These are phyloP conservation scores for Tolypocladium nubicola DNA, from an alignment of 2,329 filamentous ascomycete species.

Conservation along the genomic window DNA sequence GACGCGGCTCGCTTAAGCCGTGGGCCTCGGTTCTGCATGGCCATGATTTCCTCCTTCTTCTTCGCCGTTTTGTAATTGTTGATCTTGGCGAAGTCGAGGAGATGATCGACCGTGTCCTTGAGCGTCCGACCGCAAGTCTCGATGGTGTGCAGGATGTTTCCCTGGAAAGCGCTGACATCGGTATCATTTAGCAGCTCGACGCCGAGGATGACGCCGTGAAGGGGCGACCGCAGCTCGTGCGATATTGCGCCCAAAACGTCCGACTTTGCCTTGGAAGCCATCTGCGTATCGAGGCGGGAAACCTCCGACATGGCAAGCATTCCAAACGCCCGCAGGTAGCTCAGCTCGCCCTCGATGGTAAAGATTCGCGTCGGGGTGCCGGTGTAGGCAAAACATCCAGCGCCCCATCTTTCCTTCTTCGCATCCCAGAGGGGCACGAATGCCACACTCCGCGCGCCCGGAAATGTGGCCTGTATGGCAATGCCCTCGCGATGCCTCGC, in stretches of 20 bases:
- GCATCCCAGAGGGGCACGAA: slow-evolving; percentile 39
- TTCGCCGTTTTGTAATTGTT: slow-evolving; percentile 22
- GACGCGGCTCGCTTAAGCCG: neutral
- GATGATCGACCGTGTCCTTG: slow-evolving; percentile 42
- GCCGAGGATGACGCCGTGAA: slow-evolving; percentile 48
- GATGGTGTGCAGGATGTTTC: slow-evolving; percentile 35
- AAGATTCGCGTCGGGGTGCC: slow-evolving; percentile 30
- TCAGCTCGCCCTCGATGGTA: slow-evolving; percentile 35
- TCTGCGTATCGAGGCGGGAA: slow-evolving; percentile 27
- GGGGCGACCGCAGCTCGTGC: slow-evolving; percentile 49
- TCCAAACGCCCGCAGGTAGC: slow-evolving; percentile 39
- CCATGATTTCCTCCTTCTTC: neutral
- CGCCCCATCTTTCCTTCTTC: slow-evolving; percentile 34
- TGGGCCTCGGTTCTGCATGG: neutral
- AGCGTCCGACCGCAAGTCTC: slow-evolving; percentile 40
- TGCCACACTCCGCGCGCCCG: slow-evolving; percentile 32
- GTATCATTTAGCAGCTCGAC: slow-evolving; percentile 44
- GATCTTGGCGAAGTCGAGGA: slow-evolving; percentile 45
- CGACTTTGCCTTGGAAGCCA: slow-evolving; percentile 37
- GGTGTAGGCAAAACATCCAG: slow-evolving; percentile 40
- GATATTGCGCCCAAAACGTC: slow-evolving; percentile 50
- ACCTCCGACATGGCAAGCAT: slow-evolving; percentile 47
- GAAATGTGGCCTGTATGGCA: slow-evolving; percentile 24
- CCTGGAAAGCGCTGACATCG: slow-evolving; percentile 31
- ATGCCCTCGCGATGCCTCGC: slow-evolving; percentile 9